A percentile compares a stretch with the other conserved stretches of the same genome.
phyloP scores from a whole-genome alignment of 2,329 filamentous ascomycete species.

The Penicillium sp. region DNA sequence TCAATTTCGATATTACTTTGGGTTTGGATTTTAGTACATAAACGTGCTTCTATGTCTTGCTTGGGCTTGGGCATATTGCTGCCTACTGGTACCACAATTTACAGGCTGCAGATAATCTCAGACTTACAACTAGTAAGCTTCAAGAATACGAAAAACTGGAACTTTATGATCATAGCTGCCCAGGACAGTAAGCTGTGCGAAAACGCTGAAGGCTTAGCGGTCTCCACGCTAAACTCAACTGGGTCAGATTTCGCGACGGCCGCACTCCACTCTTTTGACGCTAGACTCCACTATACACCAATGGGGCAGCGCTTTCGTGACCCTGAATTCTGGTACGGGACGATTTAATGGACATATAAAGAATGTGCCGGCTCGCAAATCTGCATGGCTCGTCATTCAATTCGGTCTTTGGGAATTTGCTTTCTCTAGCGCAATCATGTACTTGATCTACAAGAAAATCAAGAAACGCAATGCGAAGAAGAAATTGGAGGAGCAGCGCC shows the following conservation, averaged over 20 bases:
- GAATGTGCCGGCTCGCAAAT: not conserved
- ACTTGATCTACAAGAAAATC: slow-evolving; percentile 11
- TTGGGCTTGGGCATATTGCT: not conserved
- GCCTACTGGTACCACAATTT: not conserved
- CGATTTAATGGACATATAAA: not conserved
- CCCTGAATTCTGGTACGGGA: not conserved
- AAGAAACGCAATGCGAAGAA: slow-evolving; percentile 11
- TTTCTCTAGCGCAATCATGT: not conserved
- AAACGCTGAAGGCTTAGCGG: not conserved
- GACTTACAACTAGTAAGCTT: not conserved
- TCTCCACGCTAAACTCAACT: not conserved
- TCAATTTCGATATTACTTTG: not conserved
- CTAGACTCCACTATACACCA: not conserved
- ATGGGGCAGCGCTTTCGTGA: not conserved
- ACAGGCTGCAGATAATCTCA: not conserved
- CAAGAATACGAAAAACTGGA: not conserved
- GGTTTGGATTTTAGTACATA: not conserved
- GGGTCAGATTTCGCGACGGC: slow-evolving; percentile 10
- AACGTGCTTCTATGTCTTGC: not conserved
- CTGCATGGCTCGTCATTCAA: not conserved
- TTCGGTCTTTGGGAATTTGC: too few relatives aligned
- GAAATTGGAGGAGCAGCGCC: not conserved
- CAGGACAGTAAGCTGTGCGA: not conserved
- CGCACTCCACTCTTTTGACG: not conserved
- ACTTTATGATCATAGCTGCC: not conserved